These are phyloP conservation scores for Pythium brassicae DNA, from an alignment of 352 stramenopile species.

Conservation along the genomic window DNA sequence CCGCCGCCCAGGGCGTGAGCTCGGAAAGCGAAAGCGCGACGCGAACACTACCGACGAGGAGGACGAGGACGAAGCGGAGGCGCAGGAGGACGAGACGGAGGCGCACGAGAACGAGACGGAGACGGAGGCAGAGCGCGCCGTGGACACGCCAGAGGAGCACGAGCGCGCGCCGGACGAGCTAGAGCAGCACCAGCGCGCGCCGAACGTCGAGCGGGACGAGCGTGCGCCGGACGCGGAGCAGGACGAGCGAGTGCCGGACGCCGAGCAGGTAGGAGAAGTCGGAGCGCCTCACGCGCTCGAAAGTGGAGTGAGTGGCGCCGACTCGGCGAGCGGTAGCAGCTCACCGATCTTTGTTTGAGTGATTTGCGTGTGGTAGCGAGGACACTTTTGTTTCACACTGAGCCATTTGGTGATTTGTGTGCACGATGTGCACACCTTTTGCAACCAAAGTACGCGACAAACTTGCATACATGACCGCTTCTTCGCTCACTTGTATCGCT, in stretches of 20 bases:
- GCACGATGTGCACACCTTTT: neutral
- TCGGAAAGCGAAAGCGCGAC: neutral
- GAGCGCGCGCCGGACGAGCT: too few relatives aligned
- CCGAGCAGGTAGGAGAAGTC: too few relatives aligned
- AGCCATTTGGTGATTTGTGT: neutral
- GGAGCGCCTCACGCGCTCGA: neutral
- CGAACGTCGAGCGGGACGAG: too few relatives aligned
- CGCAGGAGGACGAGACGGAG: neutral
- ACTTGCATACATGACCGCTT: neutral
- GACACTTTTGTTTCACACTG: neutral
- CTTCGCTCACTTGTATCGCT: neutral
- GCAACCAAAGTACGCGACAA: neutral
- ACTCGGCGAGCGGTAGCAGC: neutral
- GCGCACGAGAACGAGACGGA: too few relatives aligned
- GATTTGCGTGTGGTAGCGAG: neutral
- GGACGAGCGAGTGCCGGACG: too few relatives aligned
- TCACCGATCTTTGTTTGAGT: neutral
- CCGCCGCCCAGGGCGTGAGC: neutral
- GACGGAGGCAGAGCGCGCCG: too few relatives aligned
- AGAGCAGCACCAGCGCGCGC: too few relatives aligned
- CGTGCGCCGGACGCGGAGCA: too few relatives aligned
- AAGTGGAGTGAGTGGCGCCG: neutral
- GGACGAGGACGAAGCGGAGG: neutral
- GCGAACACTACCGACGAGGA: neutral
- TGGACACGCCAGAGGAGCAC: too few relatives aligned